Percentiles rank a stretch among this genome's conserved stretches.
These are phyloP conservation scores for Gossypium mustelinum DNA, from an alignment of 345 rosid species.

Conservation along the genomic window DNA sequence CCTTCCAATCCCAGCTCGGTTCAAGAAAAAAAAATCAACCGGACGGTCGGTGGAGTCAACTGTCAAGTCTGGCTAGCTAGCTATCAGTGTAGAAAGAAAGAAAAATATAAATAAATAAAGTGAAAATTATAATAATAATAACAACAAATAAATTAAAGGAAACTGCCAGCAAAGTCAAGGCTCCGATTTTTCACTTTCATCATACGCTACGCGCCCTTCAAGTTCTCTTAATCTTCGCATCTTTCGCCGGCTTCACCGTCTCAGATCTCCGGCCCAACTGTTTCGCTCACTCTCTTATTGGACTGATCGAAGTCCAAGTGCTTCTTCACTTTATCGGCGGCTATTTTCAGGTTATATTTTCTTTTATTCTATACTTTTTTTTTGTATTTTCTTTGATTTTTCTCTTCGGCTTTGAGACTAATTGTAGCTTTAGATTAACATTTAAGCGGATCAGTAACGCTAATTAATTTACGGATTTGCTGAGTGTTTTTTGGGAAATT, in stretches of 20 bases:
- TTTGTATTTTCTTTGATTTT: slow-evolving; percentile 13
- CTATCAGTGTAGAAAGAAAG: neutral
- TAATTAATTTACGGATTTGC: neutral
- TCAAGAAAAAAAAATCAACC: neutral
- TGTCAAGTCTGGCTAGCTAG: neutral
- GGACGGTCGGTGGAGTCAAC: neutral
- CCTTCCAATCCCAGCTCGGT: neutral
- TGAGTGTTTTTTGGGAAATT: neutral
- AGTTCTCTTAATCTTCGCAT: slow-evolving; percentile 33
- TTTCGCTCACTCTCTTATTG: neutral
- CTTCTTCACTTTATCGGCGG: neutral
- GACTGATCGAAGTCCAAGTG: slow-evolving; percentile 11
- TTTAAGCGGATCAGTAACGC: neutral
- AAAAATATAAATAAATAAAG: neutral
- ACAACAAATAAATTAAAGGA: neutral
- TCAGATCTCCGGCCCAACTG: slow-evolving; percentile 17
- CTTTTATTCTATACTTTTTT: neutral
- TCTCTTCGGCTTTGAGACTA: neutral
- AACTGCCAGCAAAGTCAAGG: slow-evolving; percentile 3
- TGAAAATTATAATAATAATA: neutral
- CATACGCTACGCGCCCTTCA: slow-evolving; percentile 14
- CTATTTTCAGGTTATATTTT: slow-evolving; percentile 4
- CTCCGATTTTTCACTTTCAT: neutral
- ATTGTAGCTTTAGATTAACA: neutral
- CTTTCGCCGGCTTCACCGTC: slow-evolving; percentile 16